Evolutionary conservation across 2,329 filamentous ascomycete species (phyloP).

Genomic region (Lasiodiplodia citricola): DNA sequence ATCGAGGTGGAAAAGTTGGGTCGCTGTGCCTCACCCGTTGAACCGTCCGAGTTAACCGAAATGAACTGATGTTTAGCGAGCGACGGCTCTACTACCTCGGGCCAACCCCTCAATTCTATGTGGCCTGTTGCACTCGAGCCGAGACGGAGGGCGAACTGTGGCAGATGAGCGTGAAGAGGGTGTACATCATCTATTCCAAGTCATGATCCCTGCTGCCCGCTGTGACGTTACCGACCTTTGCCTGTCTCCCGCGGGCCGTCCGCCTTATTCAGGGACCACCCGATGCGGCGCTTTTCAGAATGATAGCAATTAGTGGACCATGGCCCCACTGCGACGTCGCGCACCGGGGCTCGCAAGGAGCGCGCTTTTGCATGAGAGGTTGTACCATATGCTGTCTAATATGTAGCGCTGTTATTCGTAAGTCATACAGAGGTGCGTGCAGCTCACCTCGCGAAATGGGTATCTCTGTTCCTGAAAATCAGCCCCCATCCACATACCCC

Average conservation of each 20-base stretch:
- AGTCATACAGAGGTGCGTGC: constrained; percentile 15
- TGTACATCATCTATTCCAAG: not conserved
- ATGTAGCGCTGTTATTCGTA: not conserved
- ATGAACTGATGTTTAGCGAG: constrained; percentile 21
- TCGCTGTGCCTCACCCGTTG: constrained; percentile 13
- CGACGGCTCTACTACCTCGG: not conserved
- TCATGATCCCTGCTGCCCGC: not conserved
- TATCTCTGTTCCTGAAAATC: constrained; percentile 18
- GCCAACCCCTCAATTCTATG: not conserved
- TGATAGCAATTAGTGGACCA: not conserved
- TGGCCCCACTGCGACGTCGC: not conserved
- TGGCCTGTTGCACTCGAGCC: not conserved
- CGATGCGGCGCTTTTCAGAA: not conserved
- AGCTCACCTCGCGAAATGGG: constrained; percentile 24
- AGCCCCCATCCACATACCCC: not conserved
- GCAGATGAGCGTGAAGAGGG: not conserved
- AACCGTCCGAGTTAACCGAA: constrained; percentile 5
- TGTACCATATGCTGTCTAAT: constrained; percentile 8
- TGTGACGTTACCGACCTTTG: not conserved
- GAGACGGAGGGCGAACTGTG: not conserved
- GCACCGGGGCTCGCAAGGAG: not conserved
- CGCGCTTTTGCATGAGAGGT: not conserved
- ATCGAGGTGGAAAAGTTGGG: constrained; percentile 1
- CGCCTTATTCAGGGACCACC: not conserved
- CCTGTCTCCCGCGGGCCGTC: not conserved